Evolutionary conservation across 306 rosid genomes (phyloP), one percentile per base, ranked within the genome.

Genomic region (Cicer pinnatifidum): DNA sequence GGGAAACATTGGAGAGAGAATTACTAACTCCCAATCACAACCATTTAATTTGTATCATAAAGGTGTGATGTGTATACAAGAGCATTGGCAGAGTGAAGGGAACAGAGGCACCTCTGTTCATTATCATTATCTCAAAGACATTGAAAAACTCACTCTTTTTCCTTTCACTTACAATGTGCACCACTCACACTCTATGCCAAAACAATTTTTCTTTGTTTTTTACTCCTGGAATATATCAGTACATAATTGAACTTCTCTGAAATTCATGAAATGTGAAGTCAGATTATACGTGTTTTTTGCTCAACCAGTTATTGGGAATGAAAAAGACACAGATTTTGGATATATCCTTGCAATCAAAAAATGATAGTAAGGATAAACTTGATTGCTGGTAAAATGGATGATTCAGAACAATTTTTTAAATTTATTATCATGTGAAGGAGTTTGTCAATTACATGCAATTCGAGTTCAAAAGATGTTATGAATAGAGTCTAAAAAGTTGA

Each of bases 1-100:
- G 80, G 92, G 97, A 84, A 62, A 91, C 94, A 88, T 59, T 19
- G 78, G 80, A 73, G 84, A 80, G 81, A 85, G 74, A 83, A 71
- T 72, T 81, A 84, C 78, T 88, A 80, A 86, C 87, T 73, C 81
- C 82, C 83, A 82, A 83, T 76, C 73, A 53, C 88, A 87, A 65
- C 92, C 90, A 79, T 82, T 89, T 79, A 80, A 81, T 81, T 66
- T 83, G 87, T 80, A 86, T n/a, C 72, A 61, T 80, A 78, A 85
- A 87, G 80, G 70, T 70, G n/a, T 72, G 20, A 69, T 7, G 75
- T 80, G 81, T 64, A 62, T 66, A 69, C 40, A 78, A 83, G 46
- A 73, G 79, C 78, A 63, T 81, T 74, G 84, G 71, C 74, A 50
- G 16, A 75, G 69, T 75, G 45, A 23, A 41, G 53, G 28, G 78